A percentile compares a stretch with the other conserved stretches of the same genome.
Evolutionary conservation across 192 early-diverging fungal species (phyloP).

Genomic region (Coemansia furcata): DNA sequence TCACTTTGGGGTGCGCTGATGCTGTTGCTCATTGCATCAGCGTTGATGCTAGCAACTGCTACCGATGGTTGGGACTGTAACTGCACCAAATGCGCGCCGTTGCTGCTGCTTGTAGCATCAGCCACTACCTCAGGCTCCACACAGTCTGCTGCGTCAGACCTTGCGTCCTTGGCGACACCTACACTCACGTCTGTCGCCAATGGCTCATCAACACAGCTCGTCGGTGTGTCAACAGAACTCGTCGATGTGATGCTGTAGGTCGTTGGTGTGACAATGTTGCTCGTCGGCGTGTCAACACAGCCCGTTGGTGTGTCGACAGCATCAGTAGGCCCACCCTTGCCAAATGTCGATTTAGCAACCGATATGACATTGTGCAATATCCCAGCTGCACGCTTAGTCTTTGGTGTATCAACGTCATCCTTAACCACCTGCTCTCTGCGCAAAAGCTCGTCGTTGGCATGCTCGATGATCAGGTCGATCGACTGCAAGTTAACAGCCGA

Average conservation of each 20-base stretch:
- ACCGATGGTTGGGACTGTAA: neutral
- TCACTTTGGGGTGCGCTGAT: neutral
- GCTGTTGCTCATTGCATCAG: neutral
- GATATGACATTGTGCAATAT: conserved; percentile 40
- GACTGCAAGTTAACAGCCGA: conserved; percentile 17
- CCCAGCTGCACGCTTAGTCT: conserved; percentile 9
- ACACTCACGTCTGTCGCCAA: neutral
- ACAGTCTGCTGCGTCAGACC: neutral
- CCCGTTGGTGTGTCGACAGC: neutral
- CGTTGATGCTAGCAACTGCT: neutral
- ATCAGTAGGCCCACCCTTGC: neutral
- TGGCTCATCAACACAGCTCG: neutral
- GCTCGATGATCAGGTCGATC: conserved; percentile 34
- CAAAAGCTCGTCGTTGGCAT: conserved; percentile 43
- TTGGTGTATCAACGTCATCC: neutral
- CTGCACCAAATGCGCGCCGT: neutral
- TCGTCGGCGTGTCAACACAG: neutral
- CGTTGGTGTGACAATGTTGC: neutral
- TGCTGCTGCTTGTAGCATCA: neutral
- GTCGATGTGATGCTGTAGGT: neutral
- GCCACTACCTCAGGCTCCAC: neutral
- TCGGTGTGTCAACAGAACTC: neutral
- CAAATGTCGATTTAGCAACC: conserved; percentile 34
- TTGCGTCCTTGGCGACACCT: neutral
- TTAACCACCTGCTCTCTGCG: conserved; percentile 20